Evolutionary conservation across 305 asterid species (phyloP).

Genomic region (Vinca major): DNA sequence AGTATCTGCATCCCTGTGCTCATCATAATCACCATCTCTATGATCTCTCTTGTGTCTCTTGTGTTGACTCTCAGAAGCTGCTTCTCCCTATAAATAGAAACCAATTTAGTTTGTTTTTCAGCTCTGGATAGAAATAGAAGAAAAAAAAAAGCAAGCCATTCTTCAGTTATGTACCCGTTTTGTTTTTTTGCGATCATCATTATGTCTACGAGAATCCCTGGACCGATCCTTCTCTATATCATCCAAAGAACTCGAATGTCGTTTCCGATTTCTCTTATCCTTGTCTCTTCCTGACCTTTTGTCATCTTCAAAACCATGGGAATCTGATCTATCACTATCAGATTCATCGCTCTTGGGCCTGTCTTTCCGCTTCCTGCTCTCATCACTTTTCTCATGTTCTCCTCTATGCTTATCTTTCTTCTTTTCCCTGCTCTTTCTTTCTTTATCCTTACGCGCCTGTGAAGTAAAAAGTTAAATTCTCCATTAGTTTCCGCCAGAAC

Average conservation of each 20-base stretch:
- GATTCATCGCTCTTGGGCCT: conserved; percentile 41
- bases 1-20: conserved; percentile 21
- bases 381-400: conserved; percentile 35
- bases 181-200: conserved; percentile 37
- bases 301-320: conserved; percentile 42
- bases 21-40: conserved; percentile 29
- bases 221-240: conserved; percentile 45
- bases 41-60: conserved; percentile 45
- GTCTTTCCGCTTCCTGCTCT: conserved; percentile 42
- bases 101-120: background rate
- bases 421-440: conserved; percentile 50
- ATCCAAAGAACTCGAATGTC: conserved; percentile 31
- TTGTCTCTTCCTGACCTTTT: conserved; percentile 53
- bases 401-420: conserved; percentile 42
- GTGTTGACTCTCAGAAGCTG: conserved; percentile 37
- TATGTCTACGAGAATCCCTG: conserved; percentile 39
- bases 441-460: conserved; percentile 74
- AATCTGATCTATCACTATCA: conserved; percentile 47
- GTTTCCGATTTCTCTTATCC: conserved; percentile 47
- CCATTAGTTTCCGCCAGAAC: background rate
- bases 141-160: background rate
- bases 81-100: conserved; percentile 26
- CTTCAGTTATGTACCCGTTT: conserved; percentile 35
- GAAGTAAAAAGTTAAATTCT: background rate
- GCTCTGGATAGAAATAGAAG: background rate